Conservation (phyloP, 176 grass and related monocot species). For the Poa pratensis region DNA sequence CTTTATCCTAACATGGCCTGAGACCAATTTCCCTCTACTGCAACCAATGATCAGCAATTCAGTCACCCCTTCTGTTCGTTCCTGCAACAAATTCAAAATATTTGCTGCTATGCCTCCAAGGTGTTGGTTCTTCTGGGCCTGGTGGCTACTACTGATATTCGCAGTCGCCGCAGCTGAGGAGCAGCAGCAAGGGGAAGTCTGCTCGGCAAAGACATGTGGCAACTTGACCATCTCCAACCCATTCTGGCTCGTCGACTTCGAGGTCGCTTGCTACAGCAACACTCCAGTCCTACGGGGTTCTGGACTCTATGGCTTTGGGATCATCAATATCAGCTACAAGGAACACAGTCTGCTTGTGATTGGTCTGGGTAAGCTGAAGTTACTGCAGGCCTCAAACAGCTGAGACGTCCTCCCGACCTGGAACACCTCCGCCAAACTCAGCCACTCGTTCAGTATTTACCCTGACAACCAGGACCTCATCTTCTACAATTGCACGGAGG, state of each 20-base stretch:
- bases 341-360: constrained; percentile 23
- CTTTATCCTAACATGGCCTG: too few species aligned
- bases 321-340: constrained; percentile 35
- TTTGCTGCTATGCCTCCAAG: neutral
- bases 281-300: neutral
- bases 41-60: too few species aligned
- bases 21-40: too few species aligned
- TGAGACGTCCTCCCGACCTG: neutral
- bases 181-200: neutral
- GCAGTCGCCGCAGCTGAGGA: neutral
- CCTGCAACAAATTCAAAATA: too few species aligned
- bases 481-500: constrained; percentile 34
- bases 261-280: constrained; percentile 37
- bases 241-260: constrained; percentile 25
- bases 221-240: constrained; percentile 32
- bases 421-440: constrained; percentile 30
- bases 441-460: constrained; percentile 5
- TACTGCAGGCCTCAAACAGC: neutral
- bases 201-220: constrained; percentile 22
- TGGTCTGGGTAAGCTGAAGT: constrained; percentile 23
- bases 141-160: neutral
- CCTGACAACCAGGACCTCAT: constrained; percentile 28
- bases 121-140: neutral
- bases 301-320: neutral
- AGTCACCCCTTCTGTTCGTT: too few species aligned